phyloP scores from a whole-genome alignment of 108 stramenopile species.

The Nannochloropsis salina region DNA sequence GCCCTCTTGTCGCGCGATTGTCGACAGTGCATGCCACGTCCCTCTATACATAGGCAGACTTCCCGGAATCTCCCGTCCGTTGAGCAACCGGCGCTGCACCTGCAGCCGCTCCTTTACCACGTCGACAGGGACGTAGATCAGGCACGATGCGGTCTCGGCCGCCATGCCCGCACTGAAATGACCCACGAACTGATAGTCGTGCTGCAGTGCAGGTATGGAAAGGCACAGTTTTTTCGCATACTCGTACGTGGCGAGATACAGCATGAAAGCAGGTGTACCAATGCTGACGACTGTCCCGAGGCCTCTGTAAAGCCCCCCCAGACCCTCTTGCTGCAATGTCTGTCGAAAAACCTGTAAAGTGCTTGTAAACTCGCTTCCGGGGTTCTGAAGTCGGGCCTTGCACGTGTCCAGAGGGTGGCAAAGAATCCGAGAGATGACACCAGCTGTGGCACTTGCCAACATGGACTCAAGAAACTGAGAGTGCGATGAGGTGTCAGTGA shows the following conservation, averaged over 20 bases:
- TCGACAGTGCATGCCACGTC: slow-evolving; percentile 68
- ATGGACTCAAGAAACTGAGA: slow-evolving; percentile 13
- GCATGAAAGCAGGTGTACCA: slow-evolving; percentile 82
- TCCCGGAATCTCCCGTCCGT: neutral
- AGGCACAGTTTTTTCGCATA: slow-evolving; percentile 55
- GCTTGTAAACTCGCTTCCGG: slow-evolving; percentile 31
- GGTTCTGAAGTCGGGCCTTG: slow-evolving; percentile 58
- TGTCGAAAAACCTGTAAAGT: slow-evolving; percentile 47
- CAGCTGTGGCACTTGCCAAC: slow-evolving; percentile 51
- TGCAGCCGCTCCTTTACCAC: slow-evolving; percentile 96
- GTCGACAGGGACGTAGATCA: slow-evolving; percentile 94
- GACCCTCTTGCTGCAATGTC: slow-evolving; percentile 63
- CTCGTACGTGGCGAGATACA: slow-evolving; percentile 90
- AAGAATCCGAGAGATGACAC: slow-evolving; percentile 47
- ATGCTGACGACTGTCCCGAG: slow-evolving; percentile 77
- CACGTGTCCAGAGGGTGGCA: slow-evolving; percentile 64
- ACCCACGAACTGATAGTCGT: slow-evolving; percentile 1
- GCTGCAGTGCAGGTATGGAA: neutral
- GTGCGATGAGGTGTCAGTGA: neutral
- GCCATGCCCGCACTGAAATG: slow-evolving; percentile 48
- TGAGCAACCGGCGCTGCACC: slow-evolving; percentile 59
- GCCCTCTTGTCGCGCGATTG: slow-evolving; percentile 70
- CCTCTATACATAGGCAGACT: slow-evolving; percentile 57
- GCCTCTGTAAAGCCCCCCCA: slow-evolving; percentile 82
- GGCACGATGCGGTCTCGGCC: slow-evolving; percentile 60